These are phyloP conservation scores for Teratosphaeria destructans DNA, from an alignment of 2,329 filamentous ascomycete genomes.

Conservation along the genomic window DNA sequence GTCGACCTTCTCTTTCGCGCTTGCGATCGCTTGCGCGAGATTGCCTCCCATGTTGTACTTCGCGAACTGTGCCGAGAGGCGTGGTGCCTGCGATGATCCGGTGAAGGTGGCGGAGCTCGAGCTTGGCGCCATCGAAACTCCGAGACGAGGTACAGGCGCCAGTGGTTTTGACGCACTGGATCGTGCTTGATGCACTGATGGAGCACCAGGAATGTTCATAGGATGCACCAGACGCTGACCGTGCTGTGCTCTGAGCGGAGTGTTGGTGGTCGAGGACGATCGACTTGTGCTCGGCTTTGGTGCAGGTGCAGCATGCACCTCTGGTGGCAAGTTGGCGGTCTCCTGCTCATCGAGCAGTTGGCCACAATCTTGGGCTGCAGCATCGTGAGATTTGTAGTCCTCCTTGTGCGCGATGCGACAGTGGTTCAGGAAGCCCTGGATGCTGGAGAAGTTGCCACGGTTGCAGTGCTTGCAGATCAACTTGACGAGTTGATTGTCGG, in stretches of 20 bases:
- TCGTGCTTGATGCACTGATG: constrained; percentile 1
- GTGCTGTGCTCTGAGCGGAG: constrained; percentile 10
- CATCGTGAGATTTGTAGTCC: constrained; percentile 92
- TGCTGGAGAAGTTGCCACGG: constrained; percentile 86
- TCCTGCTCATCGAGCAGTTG: constrained; percentile 67
- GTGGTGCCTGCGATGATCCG: constrained; percentile 31
- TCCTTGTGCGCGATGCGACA: constrained; percentile 90
- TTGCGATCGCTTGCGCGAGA: constrained; percentile 19
- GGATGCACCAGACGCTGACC: constrained; percentile 19
- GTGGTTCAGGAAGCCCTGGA: constrained; percentile 98
- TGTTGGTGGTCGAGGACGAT: constrained; percentile 7
- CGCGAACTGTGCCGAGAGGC: constrained; percentile 29
- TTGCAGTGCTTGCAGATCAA: constrained; percentile 80
- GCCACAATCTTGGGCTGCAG: constrained; percentile 79
- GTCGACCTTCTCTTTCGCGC: constrained; percentile 24
- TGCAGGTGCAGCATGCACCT: constrained; percentile 13
- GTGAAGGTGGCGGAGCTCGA: constrained; percentile 19
- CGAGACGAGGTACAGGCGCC: constrained; percentile 1
- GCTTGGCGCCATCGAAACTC: not conserved
- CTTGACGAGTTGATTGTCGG: constrained; percentile 76
- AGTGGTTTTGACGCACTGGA: constrained; percentile 6
- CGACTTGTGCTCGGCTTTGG: constrained; percentile 7
- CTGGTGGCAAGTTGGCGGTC: constrained; percentile 20
- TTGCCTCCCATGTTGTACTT: constrained; percentile 34
- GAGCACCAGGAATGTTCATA: constrained; percentile 13